phyloP scores from a whole-genome alignment of 75 land plant species.

The Selaginella moellendorffii region DNA sequence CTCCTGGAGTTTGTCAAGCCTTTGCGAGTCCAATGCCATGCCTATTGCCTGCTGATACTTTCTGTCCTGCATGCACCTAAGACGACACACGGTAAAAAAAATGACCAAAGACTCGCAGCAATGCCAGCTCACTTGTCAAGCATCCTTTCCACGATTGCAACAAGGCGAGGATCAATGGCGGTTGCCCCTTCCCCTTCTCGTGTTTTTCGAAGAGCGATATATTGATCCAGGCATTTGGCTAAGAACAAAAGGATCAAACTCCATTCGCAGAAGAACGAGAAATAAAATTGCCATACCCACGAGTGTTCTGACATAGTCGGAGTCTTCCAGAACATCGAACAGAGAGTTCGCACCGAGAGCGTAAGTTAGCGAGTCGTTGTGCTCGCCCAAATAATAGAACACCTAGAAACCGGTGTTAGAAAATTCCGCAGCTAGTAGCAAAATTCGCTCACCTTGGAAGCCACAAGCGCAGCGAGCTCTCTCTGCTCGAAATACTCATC shows the following conservation, averaged over 20 bases:
- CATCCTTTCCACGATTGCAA: constrained; percentile 96
- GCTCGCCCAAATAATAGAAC: constrained; percentile 79
- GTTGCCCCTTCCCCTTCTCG: constrained; percentile 40
- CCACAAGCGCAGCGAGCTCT: constrained; percentile 81
- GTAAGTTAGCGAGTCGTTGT: constrained; percentile 74
- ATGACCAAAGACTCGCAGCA: too few species aligned
- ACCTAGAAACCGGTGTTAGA: constrained; percentile 54
- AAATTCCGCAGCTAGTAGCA: too few species aligned
- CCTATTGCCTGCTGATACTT: constrained; percentile 94
- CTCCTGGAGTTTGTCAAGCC: constrained; percentile 91
- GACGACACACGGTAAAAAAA: too few species aligned
- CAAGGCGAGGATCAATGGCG: constrained; percentile 67
- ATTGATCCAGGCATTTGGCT: constrained; percentile 97
- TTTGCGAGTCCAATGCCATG: constrained; percentile 81
- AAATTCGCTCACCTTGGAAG: constrained; percentile 68
- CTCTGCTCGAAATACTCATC: constrained; percentile 78
- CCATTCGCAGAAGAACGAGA: too few species aligned
- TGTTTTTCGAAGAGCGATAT: constrained; percentile 59
- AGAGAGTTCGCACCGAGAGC: constrained; percentile 81
- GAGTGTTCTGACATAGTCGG: constrained; percentile 85
- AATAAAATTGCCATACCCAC: constrained; percentile 34
- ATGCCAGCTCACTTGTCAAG: constrained; percentile 81
- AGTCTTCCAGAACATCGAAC: constrained; percentile 91
- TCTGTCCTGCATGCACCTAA: constrained; percentile 80
- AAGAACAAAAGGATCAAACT: too few species aligned